Evolutionary conservation across 768 basidiomycete species (phyloP).

Genomic region (Leccinum fibrillosum): DNA sequence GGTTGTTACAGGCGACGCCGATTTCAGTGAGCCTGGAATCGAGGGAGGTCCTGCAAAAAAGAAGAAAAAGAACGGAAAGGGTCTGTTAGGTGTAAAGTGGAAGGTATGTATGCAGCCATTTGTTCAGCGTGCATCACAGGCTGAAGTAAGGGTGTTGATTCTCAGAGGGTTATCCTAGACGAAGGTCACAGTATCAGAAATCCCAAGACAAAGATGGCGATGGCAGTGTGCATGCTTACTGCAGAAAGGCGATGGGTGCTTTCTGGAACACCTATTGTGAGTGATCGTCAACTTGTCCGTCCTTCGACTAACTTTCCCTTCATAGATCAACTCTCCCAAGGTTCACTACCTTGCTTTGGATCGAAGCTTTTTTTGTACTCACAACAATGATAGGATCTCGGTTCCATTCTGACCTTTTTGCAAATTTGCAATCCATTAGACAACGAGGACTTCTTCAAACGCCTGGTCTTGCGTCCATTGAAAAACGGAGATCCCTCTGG

Average conservation of each 20-base stretch:
- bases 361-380: neutral
- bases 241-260: slow-evolving; percentile 79
- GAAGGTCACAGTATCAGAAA: slow-evolving; percentile 90
- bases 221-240: slow-evolving; percentile 56
- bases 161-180: slow-evolving; percentile 75
- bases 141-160: neutral
- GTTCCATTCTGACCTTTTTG: slow-evolving; percentile 81
- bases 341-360: slow-evolving; percentile 31
- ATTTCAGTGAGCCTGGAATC: slow-evolving; percentile 14
- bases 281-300: slow-evolving; percentile 24
- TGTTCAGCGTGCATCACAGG: neutral
- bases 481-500: slow-evolving; percentile 66
- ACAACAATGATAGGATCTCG: slow-evolving; percentile 62
- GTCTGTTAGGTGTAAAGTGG: slow-evolving; percentile 73
- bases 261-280: slow-evolving; percentile 86
- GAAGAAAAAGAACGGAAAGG: slow-evolving; percentile 57
- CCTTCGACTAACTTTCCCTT: neutral
- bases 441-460: slow-evolving; percentile 77
- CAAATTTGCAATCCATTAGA: slow-evolving; percentile 84
- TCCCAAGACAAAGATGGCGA: slow-evolving; percentile 79
- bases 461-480: slow-evolving; percentile 74
- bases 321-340: slow-evolving; percentile 75
- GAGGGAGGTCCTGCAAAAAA: slow-evolving; percentile 37
- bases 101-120: slow-evolving; percentile 47
- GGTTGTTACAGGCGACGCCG: slow-evolving; percentile 56